These are phyloP conservation scores for Suhomyces coccinellae DNA, from an alignment of 1,139 yeast genomes.

Conservation along the genomic window DNA sequence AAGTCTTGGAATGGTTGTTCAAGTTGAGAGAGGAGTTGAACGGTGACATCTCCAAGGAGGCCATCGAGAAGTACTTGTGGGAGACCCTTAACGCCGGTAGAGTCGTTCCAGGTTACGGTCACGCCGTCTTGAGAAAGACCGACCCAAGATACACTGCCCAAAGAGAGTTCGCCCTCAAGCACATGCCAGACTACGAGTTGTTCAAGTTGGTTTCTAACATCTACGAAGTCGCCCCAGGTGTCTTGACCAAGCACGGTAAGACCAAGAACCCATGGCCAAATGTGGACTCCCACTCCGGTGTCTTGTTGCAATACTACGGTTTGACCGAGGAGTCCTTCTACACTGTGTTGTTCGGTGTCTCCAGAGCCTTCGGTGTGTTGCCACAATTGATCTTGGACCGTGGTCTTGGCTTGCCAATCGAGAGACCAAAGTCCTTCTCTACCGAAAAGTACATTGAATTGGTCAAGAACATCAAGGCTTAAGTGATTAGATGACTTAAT, in stretches of 20 bases:
- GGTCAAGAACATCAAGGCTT: conserved; percentile 49
- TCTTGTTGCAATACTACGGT: conserved; percentile 94
- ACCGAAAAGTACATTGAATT: conserved; percentile 65
- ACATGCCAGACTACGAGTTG: conserved; percentile 93
- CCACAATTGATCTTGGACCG: conserved; percentile 97
- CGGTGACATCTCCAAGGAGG: conserved; percentile 69
- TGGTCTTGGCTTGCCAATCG: conserved; percentile 92
- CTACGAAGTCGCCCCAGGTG: conserved; percentile 94
- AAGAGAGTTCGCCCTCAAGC: conserved; percentile 94
- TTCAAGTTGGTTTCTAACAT: conserved; percentile 88
- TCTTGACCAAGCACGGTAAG: conserved; percentile 94
- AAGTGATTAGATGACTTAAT: conserved; percentile 6
- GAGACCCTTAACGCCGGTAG: conserved; percentile 86
- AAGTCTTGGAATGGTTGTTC: conserved; percentile 90
- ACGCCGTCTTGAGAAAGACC: conserved; percentile 93
- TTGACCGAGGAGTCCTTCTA: conserved; percentile 93
- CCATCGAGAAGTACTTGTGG: conserved; percentile 89
- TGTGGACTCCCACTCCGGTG: conserved; percentile 98
- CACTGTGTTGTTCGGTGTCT: conserved; percentile 97
- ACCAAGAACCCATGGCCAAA: conserved; percentile 99
- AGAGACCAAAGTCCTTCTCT: conserved; percentile 97
- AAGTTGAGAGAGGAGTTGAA: conserved; percentile 76
- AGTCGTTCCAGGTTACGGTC: conserved; percentile 98
- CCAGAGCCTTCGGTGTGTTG: conserved; percentile 96
- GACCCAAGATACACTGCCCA: conserved; percentile 98